Evolutionary conservation across 129 eudicot genomes (phyloP).

Genomic region (Tagetes erecta): DNA sequence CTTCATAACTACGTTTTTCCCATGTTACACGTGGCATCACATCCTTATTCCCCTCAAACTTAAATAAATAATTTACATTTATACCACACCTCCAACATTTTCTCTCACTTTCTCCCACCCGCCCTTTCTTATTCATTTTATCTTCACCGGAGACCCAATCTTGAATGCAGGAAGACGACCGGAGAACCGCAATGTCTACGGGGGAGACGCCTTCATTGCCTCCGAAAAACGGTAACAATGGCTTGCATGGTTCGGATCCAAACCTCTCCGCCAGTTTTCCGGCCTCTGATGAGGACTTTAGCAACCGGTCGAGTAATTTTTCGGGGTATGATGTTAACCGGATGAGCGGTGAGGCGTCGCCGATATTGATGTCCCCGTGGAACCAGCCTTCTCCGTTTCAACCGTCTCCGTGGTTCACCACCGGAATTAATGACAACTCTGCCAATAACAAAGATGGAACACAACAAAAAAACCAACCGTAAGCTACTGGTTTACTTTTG

Average conservation of each 20-base stretch:
- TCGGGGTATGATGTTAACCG: conserved; percentile 57
- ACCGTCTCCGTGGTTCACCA: conserved; percentile 46
- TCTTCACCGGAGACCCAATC: neutral
- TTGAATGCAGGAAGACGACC: conserved; percentile 32
- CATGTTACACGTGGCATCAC: conserved; percentile 27
- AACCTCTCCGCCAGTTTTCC: conserved; percentile 5
- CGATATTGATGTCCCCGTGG: conserved; percentile 89
- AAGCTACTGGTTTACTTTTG: neutral
- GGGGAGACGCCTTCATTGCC: conserved; percentile 36
- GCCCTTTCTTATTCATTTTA: conserved; percentile 16
- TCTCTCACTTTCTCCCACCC: conserved; percentile 26
- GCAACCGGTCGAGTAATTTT: conserved; percentile 59
- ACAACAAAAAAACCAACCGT: neutral
- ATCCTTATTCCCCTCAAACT: conserved; percentile 12
- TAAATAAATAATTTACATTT: neutral
- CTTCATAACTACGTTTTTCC: conserved; percentile 10
- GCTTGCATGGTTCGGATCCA: conserved; percentile 45
- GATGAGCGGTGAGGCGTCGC: conserved; percentile 67
- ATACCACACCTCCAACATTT: conserved; percentile 29
- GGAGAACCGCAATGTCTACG: conserved; percentile 26
- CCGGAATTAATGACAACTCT: conserved; percentile 5
- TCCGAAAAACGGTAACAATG: conserved; percentile 27
- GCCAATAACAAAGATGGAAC: neutral
- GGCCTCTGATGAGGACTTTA: conserved; percentile 30
- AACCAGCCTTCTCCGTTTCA: conserved; percentile 48